Base-by-base conservation (phyloP, 2,329 filamentous ascomycete species). In the Polytolypa hystricis region DNA sequence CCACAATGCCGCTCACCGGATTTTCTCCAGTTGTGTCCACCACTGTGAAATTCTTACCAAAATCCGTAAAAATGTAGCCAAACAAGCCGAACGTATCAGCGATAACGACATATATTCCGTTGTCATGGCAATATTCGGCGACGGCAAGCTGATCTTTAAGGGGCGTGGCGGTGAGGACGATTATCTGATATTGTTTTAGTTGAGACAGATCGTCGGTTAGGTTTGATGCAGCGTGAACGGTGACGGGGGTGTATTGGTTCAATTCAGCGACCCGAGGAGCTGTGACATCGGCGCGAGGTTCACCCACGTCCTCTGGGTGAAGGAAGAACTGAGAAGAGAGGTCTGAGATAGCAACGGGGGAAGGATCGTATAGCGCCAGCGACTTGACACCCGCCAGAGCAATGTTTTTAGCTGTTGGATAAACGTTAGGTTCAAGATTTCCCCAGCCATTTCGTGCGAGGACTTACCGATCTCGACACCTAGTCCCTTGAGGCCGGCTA, bases 291-390 rank as follows among this genome's bases (percentile, higher is more conserved):
- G 89, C 91, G 56, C 91, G 79, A 4, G 86, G 82, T 68, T 94
- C 93, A 53, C 91, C 91, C 37, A 96, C 80, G 57, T 98, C 91
- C 52, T 80, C 76, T 12, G 78, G 72, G 39, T 77, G 84, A 15
- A 98, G 77, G 72, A 98, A 98, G 72, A 98, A 98, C 62, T 98
- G 91, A 29, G 91, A 84, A 27, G 91, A 96, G 21, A 98, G 77
- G 56, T 98, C 91, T 50, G 84, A 73, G 49, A 95, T 81, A 48
- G 79, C 72, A 37, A 84, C 81, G 28, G 84, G 84, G 32, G 79
- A 77, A 31, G 91, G 89, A 57, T 98, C 91, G 68, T 86, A 84
- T 38, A 98, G 74, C 2, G 89, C 91, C 49, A 98, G 68, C 55
- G 87, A 95, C 73, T 98, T 98, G 65, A 98, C 91, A 59, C 91